Base-by-base conservation (phyloP, 1,139 yeast genomes). In the Magnusiomyces suaveolens region DNA sequence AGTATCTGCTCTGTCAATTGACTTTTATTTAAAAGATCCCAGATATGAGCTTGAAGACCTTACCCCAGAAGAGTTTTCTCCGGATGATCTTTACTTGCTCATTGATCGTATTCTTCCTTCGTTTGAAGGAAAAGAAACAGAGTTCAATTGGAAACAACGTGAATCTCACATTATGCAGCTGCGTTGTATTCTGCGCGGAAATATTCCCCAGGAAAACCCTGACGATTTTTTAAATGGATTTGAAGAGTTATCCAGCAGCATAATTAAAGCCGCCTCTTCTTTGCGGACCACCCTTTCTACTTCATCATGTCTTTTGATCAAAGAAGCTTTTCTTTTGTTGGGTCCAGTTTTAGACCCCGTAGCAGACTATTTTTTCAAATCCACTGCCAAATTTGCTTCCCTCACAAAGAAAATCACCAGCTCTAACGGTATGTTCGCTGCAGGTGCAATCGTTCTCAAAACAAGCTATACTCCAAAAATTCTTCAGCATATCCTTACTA, bases 51-150 rank as follows among this genome's bases (percentile, higher is more conserved):
- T 68, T 53, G 76, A 72, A 23, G 53, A 59, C 1, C 23, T 73
- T 10, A 54, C 57, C 10, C 65, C 69, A 3, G 65, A 65, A 18
- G 54, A 60, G 47, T 64, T 67, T 0, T 65, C 74, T 1, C 65
- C 70, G 1, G 70, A 69, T 2, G 71, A 69, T 2, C 60, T 80
- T 20, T 59, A 64, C 18, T 65, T 66, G 24, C 72, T 73, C 41
- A 59, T 79, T 24, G 76, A 72, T 33, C 61, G 64, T 2, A 62
- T 78, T 63, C 52, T 68, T 16, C 57, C 69, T 0, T 68, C 68
- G 18, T 87, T 92, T 64, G 77, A 76, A n/a, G 84, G 83, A 1
- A 88, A 84, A 63, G 98, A 94, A 68, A 84, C 95, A 0, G 98
- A 94, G 65, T 77, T 76, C 58, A 92, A 92, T 65, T 92, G 99